A percentile compares a stretch with the other conserved stretches of the same genome.
Conservation (phyloP, 2,329 filamentous ascomycete genomes). For the Colletotrichum sp. region DNA sequence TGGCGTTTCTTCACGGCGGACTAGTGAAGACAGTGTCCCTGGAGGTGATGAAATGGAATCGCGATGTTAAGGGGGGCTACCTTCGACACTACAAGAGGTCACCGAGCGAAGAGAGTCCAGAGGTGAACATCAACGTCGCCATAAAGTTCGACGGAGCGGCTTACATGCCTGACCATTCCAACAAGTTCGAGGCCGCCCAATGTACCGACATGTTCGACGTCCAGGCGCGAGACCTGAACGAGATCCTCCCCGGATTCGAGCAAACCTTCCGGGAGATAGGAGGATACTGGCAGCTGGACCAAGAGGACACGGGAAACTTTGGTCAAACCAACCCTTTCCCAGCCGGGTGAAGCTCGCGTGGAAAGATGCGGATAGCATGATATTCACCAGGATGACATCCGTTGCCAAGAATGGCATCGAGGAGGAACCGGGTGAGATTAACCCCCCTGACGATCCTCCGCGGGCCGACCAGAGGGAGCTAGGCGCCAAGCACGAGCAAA, state of each 20-base stretch:
- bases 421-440: not conserved
- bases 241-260: constrained; percentile 9
- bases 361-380: not conserved
- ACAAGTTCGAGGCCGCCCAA: not conserved
- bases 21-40: constrained; percentile 3
- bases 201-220: constrained; percentile 10
- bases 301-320: not conserved
- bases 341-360: not conserved
- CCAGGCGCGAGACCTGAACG: not conserved
- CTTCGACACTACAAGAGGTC: constrained; percentile 2
- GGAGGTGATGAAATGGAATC: constrained; percentile 7
- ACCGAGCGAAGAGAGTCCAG: not conserved
- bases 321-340: not conserved
- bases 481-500: not conserved
- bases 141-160: constrained; percentile 9
- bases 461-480: not conserved
- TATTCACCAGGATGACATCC: not conserved
- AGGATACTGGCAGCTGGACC: constrained; percentile 15
- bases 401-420: not conserved
- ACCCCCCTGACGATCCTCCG: not conserved
- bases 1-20: constrained; percentile 6
- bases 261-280: constrained; percentile 3
- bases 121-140: not conserved
- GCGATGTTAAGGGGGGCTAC: constrained; percentile 3
- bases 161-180: not conserved